phyloP scores from a whole-genome alignment of 306 rosid species.

The Prunus mume region DNA sequence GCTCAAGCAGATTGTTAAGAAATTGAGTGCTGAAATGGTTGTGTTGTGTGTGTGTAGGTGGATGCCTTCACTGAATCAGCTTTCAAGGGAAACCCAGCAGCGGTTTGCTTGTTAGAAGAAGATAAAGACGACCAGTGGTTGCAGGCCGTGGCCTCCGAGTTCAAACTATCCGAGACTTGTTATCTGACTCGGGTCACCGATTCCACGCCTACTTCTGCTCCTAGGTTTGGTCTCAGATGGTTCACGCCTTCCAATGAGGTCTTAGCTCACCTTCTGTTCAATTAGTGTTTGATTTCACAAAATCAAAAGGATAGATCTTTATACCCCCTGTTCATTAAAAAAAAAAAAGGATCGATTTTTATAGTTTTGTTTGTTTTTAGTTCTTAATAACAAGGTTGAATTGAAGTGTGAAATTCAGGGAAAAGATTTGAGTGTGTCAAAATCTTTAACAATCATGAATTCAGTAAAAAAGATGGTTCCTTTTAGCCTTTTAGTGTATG shows the following conservation, averaged over 20 bases:
- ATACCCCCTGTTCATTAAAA: no score
- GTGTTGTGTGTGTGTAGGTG: conserved; percentile 31
- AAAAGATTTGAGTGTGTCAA: not conserved
- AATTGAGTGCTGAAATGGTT: not conserved
- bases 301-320: not conserved
- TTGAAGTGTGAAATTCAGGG: not conserved
- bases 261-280: not conserved
- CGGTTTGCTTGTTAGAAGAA: conserved; percentile 63
- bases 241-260: conserved; percentile 74
- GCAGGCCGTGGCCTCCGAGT: conserved; percentile 58
- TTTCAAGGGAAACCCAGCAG: conserved; percentile 78
- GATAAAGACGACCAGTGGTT: conserved; percentile 56
- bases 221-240: conserved; percentile 73
- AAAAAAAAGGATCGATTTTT: not conserved
- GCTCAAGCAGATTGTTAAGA: no score
- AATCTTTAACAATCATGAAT: not conserved
- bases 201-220: conserved; percentile 25
- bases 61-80: conserved; percentile 67
- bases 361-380: not conserved
- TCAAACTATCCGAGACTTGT: conserved; percentile 50
- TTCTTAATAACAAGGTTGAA: not conserved
- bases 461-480: not conserved
- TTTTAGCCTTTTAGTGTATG: not conserved
- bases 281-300: not conserved
- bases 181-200: conserved; percentile 38